Conservation (phyloP, 345 rosid species). For the Arabidopsis suecica region DNA sequence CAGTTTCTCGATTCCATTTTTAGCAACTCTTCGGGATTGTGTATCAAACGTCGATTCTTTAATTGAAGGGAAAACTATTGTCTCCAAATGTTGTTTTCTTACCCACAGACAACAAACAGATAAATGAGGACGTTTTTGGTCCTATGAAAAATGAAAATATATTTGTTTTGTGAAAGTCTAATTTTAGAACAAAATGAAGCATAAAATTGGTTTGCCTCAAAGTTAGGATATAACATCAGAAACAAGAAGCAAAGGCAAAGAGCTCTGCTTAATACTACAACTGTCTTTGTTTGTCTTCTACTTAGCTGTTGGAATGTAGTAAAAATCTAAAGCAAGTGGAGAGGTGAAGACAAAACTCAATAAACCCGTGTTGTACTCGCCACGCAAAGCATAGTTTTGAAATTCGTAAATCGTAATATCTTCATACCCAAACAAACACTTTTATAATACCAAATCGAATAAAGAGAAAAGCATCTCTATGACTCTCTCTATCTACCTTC, state of each 20-base stretch:
- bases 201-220: constrained; percentile 10
- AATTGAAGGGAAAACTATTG: neutral
- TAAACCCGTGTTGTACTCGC: constrained; percentile 41
- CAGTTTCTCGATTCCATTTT: neutral
- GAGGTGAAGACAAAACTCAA: constrained; percentile 36
- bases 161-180: neutral
- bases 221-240: constrained; percentile 24
- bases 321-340: constrained; percentile 34
- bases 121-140: neutral
- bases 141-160: neutral
- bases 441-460: neutral
- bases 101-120: neutral
- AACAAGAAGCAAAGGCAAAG: constrained; percentile 26
- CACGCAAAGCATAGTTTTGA: constrained; percentile 30
- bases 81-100: neutral
- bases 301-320: constrained; percentile 26
- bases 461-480: neutral
- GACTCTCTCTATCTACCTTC: constrained; percentile 9
- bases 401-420: constrained; percentile 22
- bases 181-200: neutral
- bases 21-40: neutral
- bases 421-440: constrained; percentile 25
- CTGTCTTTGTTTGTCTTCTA: constrained; percentile 27
- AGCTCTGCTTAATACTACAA: neutral
- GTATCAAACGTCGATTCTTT: neutral